A percentile compares a stretch with the other conserved stretches of the same genome.
Evolutionary conservation across 768 basidiomycete species (phyloP).

Genomic region (Termitomyces heimii): DNA sequence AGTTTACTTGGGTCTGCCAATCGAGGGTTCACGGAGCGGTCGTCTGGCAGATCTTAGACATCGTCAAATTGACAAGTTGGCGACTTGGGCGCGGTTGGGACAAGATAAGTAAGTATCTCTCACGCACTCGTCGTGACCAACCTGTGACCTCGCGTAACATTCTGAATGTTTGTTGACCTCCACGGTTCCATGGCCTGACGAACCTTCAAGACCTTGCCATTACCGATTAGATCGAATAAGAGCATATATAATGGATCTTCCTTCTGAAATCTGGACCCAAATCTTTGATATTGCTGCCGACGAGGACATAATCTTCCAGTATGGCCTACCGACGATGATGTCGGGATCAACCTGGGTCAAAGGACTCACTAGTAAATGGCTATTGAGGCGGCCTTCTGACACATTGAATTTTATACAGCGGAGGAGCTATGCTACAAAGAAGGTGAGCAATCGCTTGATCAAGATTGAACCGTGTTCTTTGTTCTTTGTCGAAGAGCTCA

Average conservation of each 20-base stretch:
- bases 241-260: constrained; percentile 32
- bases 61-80: neutral
- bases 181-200: neutral
- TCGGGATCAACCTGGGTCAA: constrained; percentile 64
- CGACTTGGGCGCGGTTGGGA: no score
- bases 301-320: constrained; percentile 62
- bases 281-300: constrained; percentile 71
- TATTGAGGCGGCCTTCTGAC: constrained; percentile 54
- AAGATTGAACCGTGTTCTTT: neutral
- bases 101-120: no score
- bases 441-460: constrained; percentile 32
- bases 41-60: no score
- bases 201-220: neutral
- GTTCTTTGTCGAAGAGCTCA: neutral
- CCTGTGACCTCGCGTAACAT: neutral
- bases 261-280: constrained; percentile 62
- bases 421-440: constrained; percentile 60
- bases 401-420: constrained; percentile 52
- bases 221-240: neutral
- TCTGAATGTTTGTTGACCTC: neutral
- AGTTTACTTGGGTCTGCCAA: neutral
- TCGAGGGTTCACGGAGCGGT: neutral
- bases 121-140: neutral
- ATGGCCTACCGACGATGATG: constrained; percentile 55
- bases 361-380: constrained; percentile 43